These are phyloP conservation scores for Amaranthus tricolor DNA, from an alignment of 179 eudicot species.

Conservation along the genomic window DNA sequence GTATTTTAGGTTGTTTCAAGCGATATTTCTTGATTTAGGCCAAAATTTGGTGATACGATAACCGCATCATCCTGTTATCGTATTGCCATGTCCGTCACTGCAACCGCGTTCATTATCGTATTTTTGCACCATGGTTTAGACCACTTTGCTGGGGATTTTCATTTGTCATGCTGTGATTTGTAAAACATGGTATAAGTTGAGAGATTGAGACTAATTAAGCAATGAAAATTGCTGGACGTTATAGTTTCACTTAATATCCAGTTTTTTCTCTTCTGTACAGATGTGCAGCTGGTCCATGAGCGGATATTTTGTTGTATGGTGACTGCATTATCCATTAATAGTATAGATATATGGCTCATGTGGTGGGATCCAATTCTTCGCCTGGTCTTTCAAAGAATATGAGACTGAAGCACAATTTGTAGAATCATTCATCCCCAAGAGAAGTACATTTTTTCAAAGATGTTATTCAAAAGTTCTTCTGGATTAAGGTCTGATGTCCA, in stretches of 20 bases:
- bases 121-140: no score
- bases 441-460: not conserved
- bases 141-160: no score
- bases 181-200: no score
- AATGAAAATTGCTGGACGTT: not conserved
- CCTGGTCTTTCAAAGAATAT: not conserved
- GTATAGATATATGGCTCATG: not conserved
- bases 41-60: no score
- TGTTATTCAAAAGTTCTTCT: not conserved
- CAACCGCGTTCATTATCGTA: no score
- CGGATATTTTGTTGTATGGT: not conserved
- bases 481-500: slow-evolving; percentile 10
- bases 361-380: not conserved
- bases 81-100: no score
- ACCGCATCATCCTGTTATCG: no score
- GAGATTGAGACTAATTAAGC: no score
- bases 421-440: not conserved
- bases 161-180: no score
- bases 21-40: no score
- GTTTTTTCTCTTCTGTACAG: not conserved
- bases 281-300: not conserved
- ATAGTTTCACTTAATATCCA: not conserved
- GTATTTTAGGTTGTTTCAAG: no score
- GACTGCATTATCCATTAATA: not conserved
- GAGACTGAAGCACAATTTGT: not conserved